Evolutionary conservation across 1,284 basidiomycete genomes (phyloP), one percentile per base, ranked within the genome.

Genomic region (Pseudozyma sp.): DNA sequence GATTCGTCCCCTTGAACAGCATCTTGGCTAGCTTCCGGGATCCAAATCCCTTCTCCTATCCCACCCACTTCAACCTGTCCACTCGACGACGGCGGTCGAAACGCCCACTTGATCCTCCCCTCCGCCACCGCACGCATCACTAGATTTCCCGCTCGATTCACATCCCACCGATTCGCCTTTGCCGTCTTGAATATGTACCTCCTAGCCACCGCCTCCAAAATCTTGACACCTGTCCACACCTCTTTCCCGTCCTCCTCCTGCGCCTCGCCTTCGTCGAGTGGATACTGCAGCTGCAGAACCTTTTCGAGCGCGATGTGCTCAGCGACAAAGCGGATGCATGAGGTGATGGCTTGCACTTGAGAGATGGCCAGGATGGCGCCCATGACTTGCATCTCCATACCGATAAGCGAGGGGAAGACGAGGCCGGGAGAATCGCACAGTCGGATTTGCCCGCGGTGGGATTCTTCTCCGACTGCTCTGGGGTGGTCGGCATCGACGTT

Each of bases 71-170:
- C 54, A 7, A 8, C 17, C 17, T 30, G 9, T 4, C 17, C 42
- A 8, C 46, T 16, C 8, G 39, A 29, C 8, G 39, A 29, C 31
- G 78, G 72, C 13, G 78, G 74, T 1, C 68, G 54, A 34, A 94
- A 95, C 19, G 89, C 91, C 94, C 94, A 96, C 43, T 87, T 87
- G 54, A 94, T 87, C 73, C 87, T 87, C 16, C 92, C 91, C 84
- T 95, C 92, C 0, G 93, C 91, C 24, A 94, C 86, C 7, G 88
- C 86, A 34, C 82, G 78, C 58, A 77, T 71, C 10, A 90, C 91
- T 24, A 90, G 88, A 81, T 96, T 94, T 17, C 93, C 94, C 1
- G 94, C 93, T 48, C 94, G 88, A 81, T 93, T 91, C 17, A 92
- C 87, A 85, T 97, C 94, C 8, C 93, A 91, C 61, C 94, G 85